Evolutionary conservation across 2,329 filamentous ascomycete genomes (phyloP), one percentile per base, ranked within the genome.

Genomic region (Fusarium chaquense): DNA sequence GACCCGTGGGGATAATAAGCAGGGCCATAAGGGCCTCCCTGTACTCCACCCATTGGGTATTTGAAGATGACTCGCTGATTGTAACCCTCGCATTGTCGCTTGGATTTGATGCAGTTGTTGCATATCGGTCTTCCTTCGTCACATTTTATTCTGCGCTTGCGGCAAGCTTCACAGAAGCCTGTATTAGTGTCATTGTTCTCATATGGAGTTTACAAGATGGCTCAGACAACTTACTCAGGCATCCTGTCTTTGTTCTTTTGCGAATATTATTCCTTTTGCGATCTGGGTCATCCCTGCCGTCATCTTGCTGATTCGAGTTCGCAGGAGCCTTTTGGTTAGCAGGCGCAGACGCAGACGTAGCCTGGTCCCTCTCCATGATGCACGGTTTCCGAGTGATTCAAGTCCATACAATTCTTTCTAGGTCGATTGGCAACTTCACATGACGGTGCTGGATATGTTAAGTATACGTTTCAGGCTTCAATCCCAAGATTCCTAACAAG

Each of bases 91-190:
- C 93, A 97, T 70, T 89, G 85, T 16, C 93, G 87, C 79, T 94
- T 95, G 20, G 92, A 95, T 76, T 95, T 96, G 81, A 92, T 89
- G 81, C 93, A 97, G 76, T 97, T 97, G 75, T 86, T 89, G 80
- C 93, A 96, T 30, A 87, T 91, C 28, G 93, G 93, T 51, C 91
- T 88, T 75, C 93, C 93, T 79, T 98, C 96, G 67, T 96, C 96
- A 79, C 96, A 99, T 81, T 98, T 99, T 81, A 99, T 98, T 67
- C 96, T 92, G 55, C 96, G 91, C 81, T 93, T 95, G 69, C 96
- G 91, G 81, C 96, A 99, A 61, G 96, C 92, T 94, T 77, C 46
- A 65, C 50, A 60, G 49, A 74, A 54, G 66, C 62, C 47, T 43
- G n/a, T 13, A 52, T 75, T 60, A 75, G 75, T 64, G 65, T 62